Percentiles rank a stretch among this genome's conserved stretches.
These are phyloP conservation scores for Tuber umbilicatum DNA, from an alignment of 495 filamentous ascomycete genomes.

Conservation along the genomic window DNA sequence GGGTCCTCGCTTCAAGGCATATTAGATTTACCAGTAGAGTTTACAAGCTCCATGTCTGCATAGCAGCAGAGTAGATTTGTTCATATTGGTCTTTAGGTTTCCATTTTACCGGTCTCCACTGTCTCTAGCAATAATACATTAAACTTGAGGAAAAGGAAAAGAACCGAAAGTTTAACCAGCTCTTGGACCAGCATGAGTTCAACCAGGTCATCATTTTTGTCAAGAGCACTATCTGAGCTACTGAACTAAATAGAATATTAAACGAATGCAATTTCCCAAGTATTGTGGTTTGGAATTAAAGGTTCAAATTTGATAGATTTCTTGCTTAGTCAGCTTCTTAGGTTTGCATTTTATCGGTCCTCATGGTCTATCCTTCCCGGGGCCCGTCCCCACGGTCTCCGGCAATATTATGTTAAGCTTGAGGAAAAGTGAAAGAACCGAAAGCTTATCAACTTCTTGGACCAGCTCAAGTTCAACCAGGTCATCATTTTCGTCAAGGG, in stretches of 20 bases:
- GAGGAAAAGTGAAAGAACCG: too few relatives aligned
- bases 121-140: conserved; percentile 96
- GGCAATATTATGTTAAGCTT: too few relatives aligned
- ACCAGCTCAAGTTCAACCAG: too few relatives aligned
- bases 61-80: neutral
- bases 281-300: conserved; percentile 90
- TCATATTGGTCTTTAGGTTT: neutral
- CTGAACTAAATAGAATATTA: conserved; percentile 90
- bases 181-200: conserved; percentile 94
- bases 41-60: too few relatives aligned
- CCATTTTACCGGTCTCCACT: conserved; percentile 46
- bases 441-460: too few relatives aligned
- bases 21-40: too few relatives aligned
- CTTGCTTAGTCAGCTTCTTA: too few relatives aligned
- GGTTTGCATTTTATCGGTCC: too few relatives aligned
- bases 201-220: conserved; percentile 99
- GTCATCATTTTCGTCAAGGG: too few relatives aligned
- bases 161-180: conserved; percentile 93
- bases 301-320: too few relatives aligned
- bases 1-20: neutral
- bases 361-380: too few relatives aligned
- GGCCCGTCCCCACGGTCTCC: too few relatives aligned
- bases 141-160: conserved; percentile 94
- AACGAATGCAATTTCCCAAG: conserved; percentile 99
- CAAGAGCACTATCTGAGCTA: conserved; percentile 92